Evolutionary conservation across 176 grass and related monocot species (phyloP), one percentile per base, ranked within the genome.

Genomic region (Oryza glaberrima): DNA sequence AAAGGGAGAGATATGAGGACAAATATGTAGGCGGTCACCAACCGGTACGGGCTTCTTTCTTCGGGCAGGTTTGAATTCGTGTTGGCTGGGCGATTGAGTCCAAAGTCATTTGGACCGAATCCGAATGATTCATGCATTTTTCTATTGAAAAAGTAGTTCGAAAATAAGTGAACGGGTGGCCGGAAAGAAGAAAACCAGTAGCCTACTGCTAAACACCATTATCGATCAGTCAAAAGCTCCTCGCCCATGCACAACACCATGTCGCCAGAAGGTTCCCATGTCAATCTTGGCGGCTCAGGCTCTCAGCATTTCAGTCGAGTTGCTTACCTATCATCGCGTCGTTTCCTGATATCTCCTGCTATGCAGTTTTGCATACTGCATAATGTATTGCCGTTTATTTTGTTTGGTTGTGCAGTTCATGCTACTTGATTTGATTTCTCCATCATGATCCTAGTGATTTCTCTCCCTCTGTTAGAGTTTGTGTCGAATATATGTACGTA

Each of bases 251-350:
- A 41, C 19, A 15, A 41, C 2, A 16, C 11, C 34, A 9, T 28
- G 26, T 1, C 36, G 40, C 71, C 67, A 72, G 71, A 76, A 35
- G n/a, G 36, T 46, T 34, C 6, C 5, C 22, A 17, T 48, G 84
- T 16, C 69, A 79, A 73, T 30, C 7, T 70, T 64, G 70, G 77
- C 34, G 46, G 25, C 71, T 87, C 70, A 16, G 52, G 52, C 17
- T 2, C 52, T 20, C 52, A 0, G 16, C 52, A 3, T 6, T 40
- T 40, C 6, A 40, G 38, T 1, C 38, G 15, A 9, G 52, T 65
- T 61, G 23, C 14, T 34, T 26, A 79, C 28, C 68, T 65, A 56
- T 45, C 51, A 51, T 25, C 36, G 7, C 36, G 4, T 60, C 9
- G 23, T 35, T 77, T 38, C 10, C 8, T 41, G 40, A 41, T 69